Conservation (phyloP, 2,329 filamentous ascomycete genomes). For the Pseudogymnoascus destructans region DNA sequence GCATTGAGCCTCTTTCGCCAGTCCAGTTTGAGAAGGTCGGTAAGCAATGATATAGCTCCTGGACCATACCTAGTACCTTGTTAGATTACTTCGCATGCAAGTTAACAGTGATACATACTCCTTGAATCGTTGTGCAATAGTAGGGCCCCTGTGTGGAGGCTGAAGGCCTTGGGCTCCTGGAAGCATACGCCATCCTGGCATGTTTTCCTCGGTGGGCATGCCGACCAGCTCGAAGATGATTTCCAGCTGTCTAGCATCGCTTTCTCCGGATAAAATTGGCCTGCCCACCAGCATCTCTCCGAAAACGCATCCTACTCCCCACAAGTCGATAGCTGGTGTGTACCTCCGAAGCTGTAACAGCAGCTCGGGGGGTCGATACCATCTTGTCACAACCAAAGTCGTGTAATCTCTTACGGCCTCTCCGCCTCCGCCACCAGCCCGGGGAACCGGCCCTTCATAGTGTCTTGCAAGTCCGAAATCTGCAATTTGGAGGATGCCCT, state of each 20-base stretch:
- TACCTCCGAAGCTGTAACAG: constrained; percentile 78
- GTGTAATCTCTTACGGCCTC: constrained; percentile 86
- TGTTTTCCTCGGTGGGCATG: constrained; percentile 74
- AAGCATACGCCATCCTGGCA: constrained; percentile 80
- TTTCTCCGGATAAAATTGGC: constrained; percentile 82
- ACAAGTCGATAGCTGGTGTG: constrained; percentile 96
- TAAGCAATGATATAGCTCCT: constrained; percentile 64
- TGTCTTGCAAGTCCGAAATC: constrained; percentile 92
- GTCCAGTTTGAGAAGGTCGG: constrained; percentile 74
- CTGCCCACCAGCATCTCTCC: constrained; percentile 94
- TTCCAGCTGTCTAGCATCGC: constrained; percentile 77
- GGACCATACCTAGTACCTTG: constrained; percentile 41
- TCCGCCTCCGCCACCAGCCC: constrained; percentile 65
- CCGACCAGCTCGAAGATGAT: constrained; percentile 91
- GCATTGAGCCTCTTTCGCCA: constrained; percentile 85
- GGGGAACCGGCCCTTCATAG: constrained; percentile 74
- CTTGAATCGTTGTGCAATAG: constrained; percentile 60
- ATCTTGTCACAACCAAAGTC: constrained; percentile 88
- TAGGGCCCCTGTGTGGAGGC: constrained; percentile 48
- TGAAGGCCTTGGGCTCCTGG: constrained; percentile 68
- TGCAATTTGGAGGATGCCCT: constrained; percentile 85
- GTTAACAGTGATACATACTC: background rate
- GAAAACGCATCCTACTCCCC: constrained; percentile 98
- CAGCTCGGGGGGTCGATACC: constrained; percentile 92
- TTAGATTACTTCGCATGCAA: constrained; percentile 38